Evolutionary conservation across 345 rosid genomes (phyloP).

Genomic region (Boechera divaricarpa): DNA sequence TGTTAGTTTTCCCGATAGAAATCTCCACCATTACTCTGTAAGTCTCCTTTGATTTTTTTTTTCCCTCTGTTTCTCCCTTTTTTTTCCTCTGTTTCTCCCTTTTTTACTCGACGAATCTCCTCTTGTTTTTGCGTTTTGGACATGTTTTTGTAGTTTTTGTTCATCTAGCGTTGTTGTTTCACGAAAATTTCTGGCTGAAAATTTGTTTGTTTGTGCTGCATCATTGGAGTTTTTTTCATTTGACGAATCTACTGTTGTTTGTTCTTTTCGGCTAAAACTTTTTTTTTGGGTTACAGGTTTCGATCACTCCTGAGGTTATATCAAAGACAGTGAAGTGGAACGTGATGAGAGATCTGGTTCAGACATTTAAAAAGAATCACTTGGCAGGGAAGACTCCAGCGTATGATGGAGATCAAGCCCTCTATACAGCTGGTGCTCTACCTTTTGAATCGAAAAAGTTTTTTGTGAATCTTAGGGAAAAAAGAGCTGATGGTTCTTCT

Average conservation of each 20-base stretch:
- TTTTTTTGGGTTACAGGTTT: conserved; percentile 47
- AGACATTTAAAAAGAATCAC: conserved; percentile 35
- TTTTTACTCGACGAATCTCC: neutral
- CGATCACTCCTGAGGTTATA: conserved; percentile 56
- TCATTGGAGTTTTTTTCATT: neutral
- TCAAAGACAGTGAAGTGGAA: conserved; percentile 55
- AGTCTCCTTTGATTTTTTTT: conserved; percentile 1
- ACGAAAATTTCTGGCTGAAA: neutral
- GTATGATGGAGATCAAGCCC: conserved; percentile 71
- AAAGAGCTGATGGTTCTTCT: conserved; percentile 28
- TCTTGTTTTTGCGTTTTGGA: neutral
- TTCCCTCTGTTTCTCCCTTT: neutral
- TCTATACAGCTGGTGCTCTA: conserved; percentile 71
- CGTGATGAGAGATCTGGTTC: conserved; percentile 43
- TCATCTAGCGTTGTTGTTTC: neutral
- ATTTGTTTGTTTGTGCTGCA: neutral
- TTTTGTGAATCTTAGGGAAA: conserved; percentile 46
- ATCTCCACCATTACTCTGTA: conserved; percentile 73
- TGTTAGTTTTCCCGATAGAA: conserved; percentile 50
- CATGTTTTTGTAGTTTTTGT: neutral
- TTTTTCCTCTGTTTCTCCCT: neutral
- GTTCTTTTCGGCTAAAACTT: neutral
- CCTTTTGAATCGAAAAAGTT: conserved; percentile 73
- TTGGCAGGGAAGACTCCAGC: conserved; percentile 54
- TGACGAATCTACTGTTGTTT: neutral